Evolutionary conservation across 176 grass and related monocot genomes (phyloP).

Genomic region (Dendrocalamus sinicus): DNA sequence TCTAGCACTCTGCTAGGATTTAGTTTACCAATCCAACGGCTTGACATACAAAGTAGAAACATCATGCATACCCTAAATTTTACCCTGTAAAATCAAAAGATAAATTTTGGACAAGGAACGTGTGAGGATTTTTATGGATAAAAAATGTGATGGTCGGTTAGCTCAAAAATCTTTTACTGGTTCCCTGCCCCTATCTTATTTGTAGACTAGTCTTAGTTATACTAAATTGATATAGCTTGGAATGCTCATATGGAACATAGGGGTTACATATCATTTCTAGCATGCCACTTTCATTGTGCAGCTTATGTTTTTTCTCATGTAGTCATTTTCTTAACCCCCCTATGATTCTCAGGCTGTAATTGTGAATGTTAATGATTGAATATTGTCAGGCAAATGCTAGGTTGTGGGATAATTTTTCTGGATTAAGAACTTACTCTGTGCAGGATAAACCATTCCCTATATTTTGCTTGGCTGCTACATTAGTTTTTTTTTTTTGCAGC

Average conservation of each 20-base stretch:
- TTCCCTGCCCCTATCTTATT: neutral
- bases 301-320: neutral
- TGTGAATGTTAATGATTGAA: conserved; percentile 21
- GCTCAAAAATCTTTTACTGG: neutral
- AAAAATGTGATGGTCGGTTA: conserved; percentile 1
- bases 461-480: neutral
- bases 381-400: neutral
- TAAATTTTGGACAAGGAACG: conserved; percentile 3
- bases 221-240: neutral
- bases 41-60: conserved; percentile 13
- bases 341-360: neutral
- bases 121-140: neutral
- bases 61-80: conserved; percentile 9
- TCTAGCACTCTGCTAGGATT: neutral
- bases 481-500: conserved; percentile 5
- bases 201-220: conserved; percentile 1
- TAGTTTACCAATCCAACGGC: conserved; percentile 8
- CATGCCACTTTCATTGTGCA: neutral
- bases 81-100: conserved; percentile 17
- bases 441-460: conserved; percentile 13
- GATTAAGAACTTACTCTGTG: neutral
- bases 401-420: neutral
- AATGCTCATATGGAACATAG: neutral
- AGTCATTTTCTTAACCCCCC: neutral
- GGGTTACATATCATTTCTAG: neutral